Percentiles rank a stretch among this genome's conserved stretches.
Conservation (phyloP, 495 filamentous ascomycete genomes). For the Parmelia sp. region DNA sequence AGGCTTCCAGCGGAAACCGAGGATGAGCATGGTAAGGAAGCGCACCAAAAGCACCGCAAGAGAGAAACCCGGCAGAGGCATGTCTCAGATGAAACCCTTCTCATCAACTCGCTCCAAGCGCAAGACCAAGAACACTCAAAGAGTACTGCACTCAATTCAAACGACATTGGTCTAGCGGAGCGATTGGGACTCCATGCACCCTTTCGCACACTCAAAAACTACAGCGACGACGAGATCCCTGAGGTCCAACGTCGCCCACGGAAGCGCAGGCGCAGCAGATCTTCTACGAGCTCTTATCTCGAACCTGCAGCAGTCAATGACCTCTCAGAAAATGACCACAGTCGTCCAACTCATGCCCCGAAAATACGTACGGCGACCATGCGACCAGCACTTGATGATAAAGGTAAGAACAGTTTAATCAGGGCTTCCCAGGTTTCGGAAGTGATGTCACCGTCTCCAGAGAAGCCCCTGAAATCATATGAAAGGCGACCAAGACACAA, state of each 20-base stretch:
- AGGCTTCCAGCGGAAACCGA: not conserved
- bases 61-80: not conserved
- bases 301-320: slow-evolving; percentile 19
- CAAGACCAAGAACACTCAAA: not conserved
- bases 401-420: not conserved
- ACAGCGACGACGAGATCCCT: slow-evolving; percentile 12
- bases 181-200: slow-evolving; percentile 22
- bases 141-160: not conserved
- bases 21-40: not conserved
- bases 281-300: slow-evolving; percentile 29
- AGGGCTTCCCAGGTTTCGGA: not conserved
- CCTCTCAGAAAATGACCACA: slow-evolving; percentile 1
- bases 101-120: not conserved
- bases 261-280: slow-evolving; percentile 23
- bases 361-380: not conserved
- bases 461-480: slow-evolving; percentile 34
- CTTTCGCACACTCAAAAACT: slow-evolving; percentile 21
- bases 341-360: not conserved
- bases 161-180: slow-evolving; percentile 8
- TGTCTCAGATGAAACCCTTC: not conserved
- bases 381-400: not conserved
- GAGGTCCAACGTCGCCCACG: not conserved
- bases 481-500: slow-evolving; percentile 56
- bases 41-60: not conserved
- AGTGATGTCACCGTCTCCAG: not conserved